A percentile compares a stretch with the other conserved stretches of the same genome.
These are phyloP conservation scores for Beverwykella pulmonaria DNA, from an alignment of 495 filamentous ascomycete genomes.

Conservation along the genomic window DNA sequence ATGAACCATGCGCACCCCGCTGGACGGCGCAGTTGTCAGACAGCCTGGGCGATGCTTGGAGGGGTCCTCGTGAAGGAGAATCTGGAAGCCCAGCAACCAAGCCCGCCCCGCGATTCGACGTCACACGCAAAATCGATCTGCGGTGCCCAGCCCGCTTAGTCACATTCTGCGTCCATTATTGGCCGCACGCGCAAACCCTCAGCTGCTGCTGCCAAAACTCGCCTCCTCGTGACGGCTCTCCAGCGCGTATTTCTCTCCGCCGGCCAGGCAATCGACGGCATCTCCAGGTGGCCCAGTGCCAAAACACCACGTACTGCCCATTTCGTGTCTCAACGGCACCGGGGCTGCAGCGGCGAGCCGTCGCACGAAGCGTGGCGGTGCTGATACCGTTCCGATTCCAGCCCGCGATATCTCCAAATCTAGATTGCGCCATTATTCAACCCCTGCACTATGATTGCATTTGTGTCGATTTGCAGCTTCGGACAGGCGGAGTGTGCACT, in stretches of 20 bases:
- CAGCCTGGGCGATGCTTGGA: neutral
- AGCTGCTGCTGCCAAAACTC: neutral
- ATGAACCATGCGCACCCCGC: neutral
- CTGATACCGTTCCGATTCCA: constrained; percentile 3
- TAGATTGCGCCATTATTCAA: constrained; percentile 5
- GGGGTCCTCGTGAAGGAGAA: neutral
- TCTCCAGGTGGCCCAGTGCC: neutral
- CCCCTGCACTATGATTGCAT: neutral
- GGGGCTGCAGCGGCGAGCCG: neutral
- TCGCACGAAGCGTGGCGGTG: constrained; percentile 6
- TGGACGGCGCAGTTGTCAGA: neutral
- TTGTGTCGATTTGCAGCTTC: neutral
- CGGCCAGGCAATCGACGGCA: neutral
- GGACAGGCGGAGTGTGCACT: neutral
- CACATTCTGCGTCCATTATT: neutral
- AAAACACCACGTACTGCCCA: neutral
- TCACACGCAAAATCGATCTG: neutral
- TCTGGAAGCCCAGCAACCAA: neutral
- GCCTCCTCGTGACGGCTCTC: neutral
- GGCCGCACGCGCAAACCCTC: neutral
- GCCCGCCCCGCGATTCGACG: neutral
- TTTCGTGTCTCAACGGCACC: neutral
- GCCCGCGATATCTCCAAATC: neutral
- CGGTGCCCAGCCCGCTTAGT: neutral
- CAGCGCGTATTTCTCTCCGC: neutral